A percentile compares a stretch with the other conserved stretches of the same genome.
These are phyloP conservation scores for Alternaria gaisen DNA, from an alignment of 2,329 filamentous ascomycete species.

Conservation along the genomic window DNA sequence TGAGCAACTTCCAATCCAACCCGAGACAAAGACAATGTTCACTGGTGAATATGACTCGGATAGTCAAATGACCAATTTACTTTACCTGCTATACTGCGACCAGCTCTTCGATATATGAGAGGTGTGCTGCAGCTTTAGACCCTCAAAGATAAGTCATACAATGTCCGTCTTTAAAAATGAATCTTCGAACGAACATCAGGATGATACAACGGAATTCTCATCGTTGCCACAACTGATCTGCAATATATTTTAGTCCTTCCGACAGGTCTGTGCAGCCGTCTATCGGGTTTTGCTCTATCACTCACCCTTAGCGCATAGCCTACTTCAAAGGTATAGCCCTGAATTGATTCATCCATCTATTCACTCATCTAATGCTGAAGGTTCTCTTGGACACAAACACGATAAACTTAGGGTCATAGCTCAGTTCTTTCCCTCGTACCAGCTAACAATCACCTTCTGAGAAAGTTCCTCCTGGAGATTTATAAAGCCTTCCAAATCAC, in stretches of 20 bases:
- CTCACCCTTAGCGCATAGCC: neutral
- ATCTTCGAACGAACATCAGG: neutral
- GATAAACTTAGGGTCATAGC: neutral
- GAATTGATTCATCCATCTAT: neutral
- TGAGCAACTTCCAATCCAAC: neutral
- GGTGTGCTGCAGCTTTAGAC: no score
- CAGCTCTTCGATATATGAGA: no score
- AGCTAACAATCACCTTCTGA: neutral
- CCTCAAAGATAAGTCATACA: neutral
- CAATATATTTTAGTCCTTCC: neutral
- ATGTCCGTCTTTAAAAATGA: neutral
- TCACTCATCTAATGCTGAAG: neutral
- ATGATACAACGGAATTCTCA: neutral
- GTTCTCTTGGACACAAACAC: neutral
- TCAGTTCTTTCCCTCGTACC: neutral
- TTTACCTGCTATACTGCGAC: neutral
- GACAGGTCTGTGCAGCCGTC: neutral
- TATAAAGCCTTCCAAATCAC: neutral
- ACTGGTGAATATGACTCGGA: neutral
- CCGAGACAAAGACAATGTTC: neutral
- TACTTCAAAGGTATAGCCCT: neutral
- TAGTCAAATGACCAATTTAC: neutral
- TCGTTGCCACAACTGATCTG: neutral
- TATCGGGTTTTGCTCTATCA: neutral
- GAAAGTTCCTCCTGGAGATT: neutral